These are phyloP conservation scores for Populus tomentosa DNA, from an alignment of 441 rosid species.

Conservation along the genomic window DNA sequence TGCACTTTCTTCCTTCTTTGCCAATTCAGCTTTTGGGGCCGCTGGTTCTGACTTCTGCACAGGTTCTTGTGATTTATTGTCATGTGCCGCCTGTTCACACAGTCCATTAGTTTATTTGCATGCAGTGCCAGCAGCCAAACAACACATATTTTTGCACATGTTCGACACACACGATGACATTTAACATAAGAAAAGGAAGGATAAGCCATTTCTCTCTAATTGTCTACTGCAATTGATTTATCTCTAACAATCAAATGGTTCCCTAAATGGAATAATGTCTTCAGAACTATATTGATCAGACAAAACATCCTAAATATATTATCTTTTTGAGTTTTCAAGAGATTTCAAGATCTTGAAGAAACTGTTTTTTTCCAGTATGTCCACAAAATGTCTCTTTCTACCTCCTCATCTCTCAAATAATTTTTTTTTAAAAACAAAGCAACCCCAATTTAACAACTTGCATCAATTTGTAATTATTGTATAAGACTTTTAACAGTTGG, in stretches of 20 bases:
- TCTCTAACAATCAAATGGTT: neutral
- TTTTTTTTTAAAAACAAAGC: neutral
- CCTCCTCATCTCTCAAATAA: neutral
- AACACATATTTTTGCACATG: neutral
- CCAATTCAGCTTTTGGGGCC: constrained; percentile 22
- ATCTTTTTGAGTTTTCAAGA: neutral
- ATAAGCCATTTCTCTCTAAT: neutral
- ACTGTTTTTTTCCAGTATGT: neutral
- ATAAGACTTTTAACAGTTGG: neutral
- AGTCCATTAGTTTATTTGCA: neutral
- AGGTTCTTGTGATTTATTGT: constrained; percentile 26
- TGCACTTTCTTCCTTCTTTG: constrained; percentile 21
- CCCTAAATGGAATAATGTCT: neutral
- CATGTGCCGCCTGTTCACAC: constrained; percentile 28
- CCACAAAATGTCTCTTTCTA: neutral
- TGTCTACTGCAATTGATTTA: neutral
- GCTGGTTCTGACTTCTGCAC: constrained; percentile 28
- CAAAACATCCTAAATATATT: neutral
- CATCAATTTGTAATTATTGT: neutral
- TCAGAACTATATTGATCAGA: neutral
- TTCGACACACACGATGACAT: neutral
- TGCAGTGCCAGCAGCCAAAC: neutral
- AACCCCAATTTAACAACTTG: neutral
- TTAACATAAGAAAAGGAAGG: neutral
- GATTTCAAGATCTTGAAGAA: neutral